Evolutionary conservation across 352 stramenopile species (phyloP).

Genomic region (Aphanomyces astaci): DNA sequence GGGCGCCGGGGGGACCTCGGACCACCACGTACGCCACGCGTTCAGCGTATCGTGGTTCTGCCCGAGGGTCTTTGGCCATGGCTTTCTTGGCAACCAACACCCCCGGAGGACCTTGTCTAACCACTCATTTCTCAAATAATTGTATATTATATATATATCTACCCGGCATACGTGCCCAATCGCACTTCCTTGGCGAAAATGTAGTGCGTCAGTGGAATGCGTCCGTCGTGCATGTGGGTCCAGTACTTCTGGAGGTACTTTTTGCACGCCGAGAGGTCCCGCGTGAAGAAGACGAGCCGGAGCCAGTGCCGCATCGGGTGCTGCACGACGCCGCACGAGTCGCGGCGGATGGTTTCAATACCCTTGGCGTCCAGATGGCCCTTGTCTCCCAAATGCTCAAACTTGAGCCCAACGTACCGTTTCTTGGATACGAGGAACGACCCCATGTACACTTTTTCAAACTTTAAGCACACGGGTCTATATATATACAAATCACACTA

Average conservation of each 20-base stretch:
- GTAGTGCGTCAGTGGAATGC: conserved; percentile 62
- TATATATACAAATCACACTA: neutral
- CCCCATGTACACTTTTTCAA: conserved; percentile 91
- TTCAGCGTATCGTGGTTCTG: conserved; percentile 75
- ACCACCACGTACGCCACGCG: conserved; percentile 89
- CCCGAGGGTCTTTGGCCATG: conserved; percentile 65
- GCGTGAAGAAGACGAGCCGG: conserved; percentile 54
- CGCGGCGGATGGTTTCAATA: conserved; percentile 87
- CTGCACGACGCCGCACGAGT: conserved; percentile 88
- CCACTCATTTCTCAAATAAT: too few species aligned
- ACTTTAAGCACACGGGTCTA: conserved; percentile 71
- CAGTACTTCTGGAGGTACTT: conserved; percentile 50
- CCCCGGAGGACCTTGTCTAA: conserved; percentile 51
- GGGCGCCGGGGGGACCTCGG: conserved; percentile 71
- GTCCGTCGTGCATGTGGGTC: conserved; percentile 56
- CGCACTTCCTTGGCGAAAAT: conserved; percentile 83
- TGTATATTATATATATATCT: too few species aligned
- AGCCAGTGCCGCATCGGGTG: conserved; percentile 56
- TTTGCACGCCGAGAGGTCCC: conserved; percentile 68
- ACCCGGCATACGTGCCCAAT: conserved; percentile 57
- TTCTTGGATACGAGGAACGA: conserved; percentile 94
- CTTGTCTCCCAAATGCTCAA: conserved; percentile 49
- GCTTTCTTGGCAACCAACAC: conserved; percentile 71
- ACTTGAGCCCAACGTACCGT: conserved; percentile 87
- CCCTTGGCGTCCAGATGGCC: conserved; percentile 86